Evolutionary conservation across 441 rosid genomes (phyloP).

Genomic region (Daphne laureola): DNA sequence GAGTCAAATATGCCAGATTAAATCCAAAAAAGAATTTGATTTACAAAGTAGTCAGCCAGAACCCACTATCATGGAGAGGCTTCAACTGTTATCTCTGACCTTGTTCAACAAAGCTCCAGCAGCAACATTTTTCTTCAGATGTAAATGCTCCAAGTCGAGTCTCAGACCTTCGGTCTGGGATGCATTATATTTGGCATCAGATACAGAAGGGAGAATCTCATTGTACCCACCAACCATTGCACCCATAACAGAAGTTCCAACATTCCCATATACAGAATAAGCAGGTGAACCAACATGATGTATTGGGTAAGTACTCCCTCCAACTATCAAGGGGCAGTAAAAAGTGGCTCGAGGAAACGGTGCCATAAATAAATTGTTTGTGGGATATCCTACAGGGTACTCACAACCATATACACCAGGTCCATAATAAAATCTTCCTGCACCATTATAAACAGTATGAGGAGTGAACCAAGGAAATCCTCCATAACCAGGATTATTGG

Average conservation of each 20-base stretch:
- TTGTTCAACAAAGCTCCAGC: conserved; percentile 14
- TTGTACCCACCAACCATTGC: conserved; percentile 17
- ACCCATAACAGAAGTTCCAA: conserved; percentile 20
- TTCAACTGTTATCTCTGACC: conserved; percentile 15
- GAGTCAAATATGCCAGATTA: conserved; percentile 19
- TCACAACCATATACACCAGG: conserved; percentile 26
- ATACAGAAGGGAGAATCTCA: conserved; percentile 18
- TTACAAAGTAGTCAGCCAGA: conserved; percentile 20
- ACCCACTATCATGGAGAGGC: conserved; percentile 20
- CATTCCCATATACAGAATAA: conserved; percentile 32
- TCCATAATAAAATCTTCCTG: conserved; percentile 33
- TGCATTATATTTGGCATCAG: conserved; percentile 20
- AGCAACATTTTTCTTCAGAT: conserved; percentile 13
- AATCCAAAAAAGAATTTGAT: conserved; percentile 27
- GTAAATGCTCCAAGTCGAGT: conserved; percentile 9
- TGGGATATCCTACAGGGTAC: conserved; percentile 31
- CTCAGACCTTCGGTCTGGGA: conserved; percentile 13
- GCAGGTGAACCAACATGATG: conserved; percentile 22
- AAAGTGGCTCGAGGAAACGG: conserved; percentile 29
- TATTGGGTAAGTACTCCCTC: conserved; percentile 23
- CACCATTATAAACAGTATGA: conserved; percentile 20
- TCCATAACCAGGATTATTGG: conserved; percentile 31
- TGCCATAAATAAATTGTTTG: conserved; percentile 23
- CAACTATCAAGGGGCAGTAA: conserved; percentile 29
- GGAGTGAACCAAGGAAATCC: conserved; percentile 21